phyloP scores from a whole-genome alignment of 345 rosid species.

The Eucalyptus sideroxylon region DNA sequence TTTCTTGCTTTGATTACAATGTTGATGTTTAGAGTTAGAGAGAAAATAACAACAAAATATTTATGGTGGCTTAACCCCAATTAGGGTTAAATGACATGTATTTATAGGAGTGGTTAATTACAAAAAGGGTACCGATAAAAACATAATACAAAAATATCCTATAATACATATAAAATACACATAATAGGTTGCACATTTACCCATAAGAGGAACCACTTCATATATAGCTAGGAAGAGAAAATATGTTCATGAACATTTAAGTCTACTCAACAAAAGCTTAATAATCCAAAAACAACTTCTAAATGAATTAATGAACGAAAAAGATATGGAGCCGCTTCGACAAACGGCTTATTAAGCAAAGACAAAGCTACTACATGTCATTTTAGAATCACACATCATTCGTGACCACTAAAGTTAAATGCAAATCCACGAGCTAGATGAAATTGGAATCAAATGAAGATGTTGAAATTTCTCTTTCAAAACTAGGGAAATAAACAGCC shows the following conservation, averaged over 20 bases:
- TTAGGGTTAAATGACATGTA: too few relatives aligned
- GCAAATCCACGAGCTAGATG: not conserved
- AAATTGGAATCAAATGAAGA: not conserved
- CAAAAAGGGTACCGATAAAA: too few relatives aligned
- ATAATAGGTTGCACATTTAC: not conserved
- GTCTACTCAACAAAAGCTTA: not conserved
- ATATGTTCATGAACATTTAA: not conserved
- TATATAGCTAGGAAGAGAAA: not conserved
- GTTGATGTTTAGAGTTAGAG: too few relatives aligned
- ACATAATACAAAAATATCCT: too few relatives aligned
- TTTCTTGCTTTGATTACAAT: too few relatives aligned
- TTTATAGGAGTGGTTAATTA: too few relatives aligned
- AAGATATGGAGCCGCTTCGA: not conserved
- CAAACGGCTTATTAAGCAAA: not conserved
- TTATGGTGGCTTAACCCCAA: too few relatives aligned
- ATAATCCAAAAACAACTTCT: not conserved
- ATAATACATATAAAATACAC: too few relatives aligned
- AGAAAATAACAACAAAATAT: too few relatives aligned
- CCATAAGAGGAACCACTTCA: not conserved
- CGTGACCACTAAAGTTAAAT: not conserved
- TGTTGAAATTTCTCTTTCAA: not conserved
- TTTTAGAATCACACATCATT: not conserved
- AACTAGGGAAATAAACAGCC: not conserved
- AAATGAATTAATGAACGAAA: not conserved
- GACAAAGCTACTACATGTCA: not conserved